Percentiles rank a stretch among this genome's conserved stretches.
phyloP scores from a whole-genome alignment of 371 early-diverging fungal species.

The Mortierella sp. region DNA sequence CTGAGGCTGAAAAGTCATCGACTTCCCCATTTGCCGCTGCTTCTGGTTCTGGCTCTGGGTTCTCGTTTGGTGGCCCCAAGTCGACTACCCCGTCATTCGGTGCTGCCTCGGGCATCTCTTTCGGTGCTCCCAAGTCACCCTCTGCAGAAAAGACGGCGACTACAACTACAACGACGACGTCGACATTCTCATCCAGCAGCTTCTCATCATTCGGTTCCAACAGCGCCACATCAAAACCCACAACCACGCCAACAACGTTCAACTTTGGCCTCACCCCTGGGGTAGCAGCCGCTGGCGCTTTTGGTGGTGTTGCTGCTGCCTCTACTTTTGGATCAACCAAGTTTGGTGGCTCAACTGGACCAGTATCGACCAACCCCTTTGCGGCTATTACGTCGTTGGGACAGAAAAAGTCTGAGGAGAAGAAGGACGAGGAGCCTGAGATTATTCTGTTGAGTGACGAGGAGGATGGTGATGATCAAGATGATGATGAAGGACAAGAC shows the following conservation, averaged over 20 bases:
- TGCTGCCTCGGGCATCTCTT: not conserved
- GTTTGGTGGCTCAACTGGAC: not conserved
- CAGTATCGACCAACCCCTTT: not conserved
- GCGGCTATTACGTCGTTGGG: slow-evolving; percentile 2
- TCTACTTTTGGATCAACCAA: not conserved
- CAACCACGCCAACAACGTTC: slow-evolving; percentile 3
- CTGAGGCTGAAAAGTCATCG: not conserved
- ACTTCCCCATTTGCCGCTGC: not conserved
- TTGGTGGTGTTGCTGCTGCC: not conserved
- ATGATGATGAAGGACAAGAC: slow-evolving; percentile 13
- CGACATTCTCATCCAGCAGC: not conserved
- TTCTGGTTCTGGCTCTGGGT: not conserved
- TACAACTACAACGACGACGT: not conserved
- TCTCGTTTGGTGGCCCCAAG: slow-evolving; percentile 4
- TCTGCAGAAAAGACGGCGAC: not conserved
- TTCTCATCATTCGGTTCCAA: not conserved
- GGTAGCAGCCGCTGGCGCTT: not conserved
- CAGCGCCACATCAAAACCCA: not conserved
- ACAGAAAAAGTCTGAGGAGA: not conserved
- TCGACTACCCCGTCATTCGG: not conserved
- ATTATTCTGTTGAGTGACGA: slow-evolving; percentile 15
- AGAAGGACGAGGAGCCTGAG: not conserved
- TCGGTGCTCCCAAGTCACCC: not conserved
- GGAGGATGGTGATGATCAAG: slow-evolving; percentile 9
- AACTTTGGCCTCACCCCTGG: slow-evolving; percentile 25